phyloP scores from a whole-genome alignment of 495 filamentous ascomycete species.

The Tetracladium setigerum region DNA sequence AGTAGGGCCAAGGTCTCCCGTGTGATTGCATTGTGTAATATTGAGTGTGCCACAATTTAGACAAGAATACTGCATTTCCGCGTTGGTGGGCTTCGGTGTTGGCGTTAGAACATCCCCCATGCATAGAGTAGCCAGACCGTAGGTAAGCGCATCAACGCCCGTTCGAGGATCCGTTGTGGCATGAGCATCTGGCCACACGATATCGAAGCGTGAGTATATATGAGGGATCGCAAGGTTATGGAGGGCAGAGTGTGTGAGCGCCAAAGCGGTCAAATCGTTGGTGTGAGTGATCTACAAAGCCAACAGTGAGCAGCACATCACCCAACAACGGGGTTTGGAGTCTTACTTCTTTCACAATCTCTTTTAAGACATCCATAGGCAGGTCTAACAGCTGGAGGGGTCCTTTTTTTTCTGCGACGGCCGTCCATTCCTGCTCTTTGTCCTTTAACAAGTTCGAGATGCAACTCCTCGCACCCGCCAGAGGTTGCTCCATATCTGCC shows the following conservation, averaged over 20 bases:
- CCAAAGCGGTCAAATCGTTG: constrained; percentile 79
- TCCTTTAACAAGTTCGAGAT: constrained; percentile 29
- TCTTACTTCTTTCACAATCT: constrained; percentile 82
- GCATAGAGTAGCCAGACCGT: constrained; percentile 79
- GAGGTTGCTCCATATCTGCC: constrained; percentile 6
- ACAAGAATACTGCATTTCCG: constrained; percentile 14
- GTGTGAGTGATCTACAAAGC: constrained; percentile 67
- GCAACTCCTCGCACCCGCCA: constrained; percentile 11
- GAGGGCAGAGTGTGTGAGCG: constrained; percentile 77
- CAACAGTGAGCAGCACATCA: background rate
- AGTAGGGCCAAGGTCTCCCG: constrained; percentile 13
- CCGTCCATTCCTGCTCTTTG: constrained; percentile 34
- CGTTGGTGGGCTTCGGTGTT: constrained; percentile 10
- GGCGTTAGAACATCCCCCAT: constrained; percentile 64
- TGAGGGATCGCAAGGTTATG: constrained; percentile 73
- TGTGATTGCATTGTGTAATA: constrained; percentile 13
- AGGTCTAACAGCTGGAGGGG: constrained; percentile 65
- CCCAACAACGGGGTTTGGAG: background rate
- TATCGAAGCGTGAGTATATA: constrained; percentile 91
- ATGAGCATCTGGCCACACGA: constrained; percentile 80
- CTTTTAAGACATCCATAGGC: constrained; percentile 77
- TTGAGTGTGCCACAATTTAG: constrained; percentile 18
- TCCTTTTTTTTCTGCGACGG: constrained; percentile 28
- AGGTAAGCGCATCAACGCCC: constrained; percentile 86
- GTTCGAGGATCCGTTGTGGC: constrained; percentile 55